phyloP scores from a whole-genome alignment of 345 rosid genomes.

The Salix arbutifolia region DNA sequence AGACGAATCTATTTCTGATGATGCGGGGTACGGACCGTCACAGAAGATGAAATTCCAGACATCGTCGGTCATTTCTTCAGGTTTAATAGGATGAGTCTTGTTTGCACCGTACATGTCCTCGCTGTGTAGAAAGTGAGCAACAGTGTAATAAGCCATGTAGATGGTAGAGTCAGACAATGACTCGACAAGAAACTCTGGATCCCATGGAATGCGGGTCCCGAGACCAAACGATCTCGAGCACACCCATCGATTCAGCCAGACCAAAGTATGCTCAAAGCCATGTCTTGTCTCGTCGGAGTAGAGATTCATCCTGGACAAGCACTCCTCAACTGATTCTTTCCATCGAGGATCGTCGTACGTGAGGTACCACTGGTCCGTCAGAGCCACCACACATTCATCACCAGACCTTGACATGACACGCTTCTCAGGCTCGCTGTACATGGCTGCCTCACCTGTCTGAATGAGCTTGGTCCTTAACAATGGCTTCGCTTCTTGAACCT shows the following conservation, averaged over 20 bases:
- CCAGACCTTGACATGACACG: constrained; percentile 91
- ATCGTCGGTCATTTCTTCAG: constrained; percentile 79
- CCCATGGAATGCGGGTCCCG: constrained; percentile 98
- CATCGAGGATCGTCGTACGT: constrained; percentile 85
- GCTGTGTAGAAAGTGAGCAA: constrained; percentile 72
- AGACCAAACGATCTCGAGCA: constrained; percentile 98
- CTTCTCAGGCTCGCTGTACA: constrained; percentile 95
- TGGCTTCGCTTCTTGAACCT: constrained; percentile 78
- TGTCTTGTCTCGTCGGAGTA: constrained; percentile 79
- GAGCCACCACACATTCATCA: constrained; percentile 97
- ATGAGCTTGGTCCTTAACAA: constrained; percentile 61
- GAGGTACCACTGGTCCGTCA: constrained; percentile 96
- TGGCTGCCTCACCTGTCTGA: constrained; percentile 65
- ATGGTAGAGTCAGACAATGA: constrained; percentile 90
- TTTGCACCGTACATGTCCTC: constrained; percentile 70
- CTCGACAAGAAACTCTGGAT: constrained; percentile 80
- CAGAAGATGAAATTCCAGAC: constrained; percentile 89
- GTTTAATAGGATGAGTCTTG: constrained; percentile 41
- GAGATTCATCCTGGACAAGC: constrained; percentile 73
- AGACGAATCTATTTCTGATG: constrained; percentile 55
- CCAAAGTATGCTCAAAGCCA: constrained; percentile 83
- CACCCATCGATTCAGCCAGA: constrained; percentile 99
- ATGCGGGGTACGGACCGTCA: constrained; percentile 58
- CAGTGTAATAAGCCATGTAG: constrained; percentile 90
- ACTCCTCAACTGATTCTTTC: constrained; percentile 69